Conservation (phyloP, 768 basidiomycete species). For the Pseudohyphozyma bogoriensis region DNA sequence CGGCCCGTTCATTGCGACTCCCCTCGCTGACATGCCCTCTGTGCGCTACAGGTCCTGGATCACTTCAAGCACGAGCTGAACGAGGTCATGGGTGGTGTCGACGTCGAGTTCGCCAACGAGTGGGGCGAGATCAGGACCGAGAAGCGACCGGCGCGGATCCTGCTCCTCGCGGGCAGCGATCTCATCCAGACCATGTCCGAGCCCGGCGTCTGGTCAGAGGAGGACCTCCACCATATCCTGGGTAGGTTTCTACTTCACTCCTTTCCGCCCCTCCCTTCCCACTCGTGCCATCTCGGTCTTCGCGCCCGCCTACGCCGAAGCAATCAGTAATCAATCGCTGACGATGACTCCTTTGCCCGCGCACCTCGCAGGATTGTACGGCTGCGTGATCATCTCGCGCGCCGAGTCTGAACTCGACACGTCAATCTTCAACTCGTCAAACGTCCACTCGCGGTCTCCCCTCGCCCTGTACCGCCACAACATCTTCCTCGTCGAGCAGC, state of each 20-base stretch:
- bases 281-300: no score
- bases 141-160: constrained; percentile 67
- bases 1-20: no score
- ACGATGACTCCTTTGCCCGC: no score
- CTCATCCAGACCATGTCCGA: constrained; percentile 96
- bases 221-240: no score
- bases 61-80: constrained; percentile 96
- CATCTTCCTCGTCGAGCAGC: constrained; percentile 34
- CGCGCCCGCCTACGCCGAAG: no score
- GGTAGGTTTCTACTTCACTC: constrained; percentile 6
- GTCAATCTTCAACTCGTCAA: constrained; percentile 31
- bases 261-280: background rate
- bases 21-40: no score
- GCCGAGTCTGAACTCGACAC: constrained; percentile 70
- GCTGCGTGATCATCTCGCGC: constrained; percentile 75
- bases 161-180: constrained; percentile 96
- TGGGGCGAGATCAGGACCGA: constrained; percentile 38
- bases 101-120: constrained; percentile 15
- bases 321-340: no score
- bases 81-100: constrained; percentile 54
- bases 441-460: constrained; percentile 37
- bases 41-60: constrained; percentile 92
- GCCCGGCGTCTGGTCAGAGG: constrained; percentile 92
- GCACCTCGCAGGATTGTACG: constrained; percentile 92
- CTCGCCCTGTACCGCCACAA: constrained; percentile 45